Conservation (phyloP, 164 flowering plant genomes). For the Buxus sempervirens region DNA sequence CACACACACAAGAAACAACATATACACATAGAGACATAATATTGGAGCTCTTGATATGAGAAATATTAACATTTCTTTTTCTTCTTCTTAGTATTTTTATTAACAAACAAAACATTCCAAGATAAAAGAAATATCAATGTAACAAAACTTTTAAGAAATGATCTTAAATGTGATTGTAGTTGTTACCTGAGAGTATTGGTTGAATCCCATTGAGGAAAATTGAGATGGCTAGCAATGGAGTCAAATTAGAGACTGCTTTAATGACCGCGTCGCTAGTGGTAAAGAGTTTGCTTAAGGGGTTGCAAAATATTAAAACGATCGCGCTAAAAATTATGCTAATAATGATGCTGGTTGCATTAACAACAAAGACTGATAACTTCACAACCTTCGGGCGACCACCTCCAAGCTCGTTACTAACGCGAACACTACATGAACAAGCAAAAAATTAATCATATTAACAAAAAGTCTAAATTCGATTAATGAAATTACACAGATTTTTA, state of each 20-base stretch:
- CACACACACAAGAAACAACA: too few species aligned
- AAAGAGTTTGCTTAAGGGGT: constrained; percentile 46
- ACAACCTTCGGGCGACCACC: constrained; percentile 56
- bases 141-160: not conserved
- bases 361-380: constrained; percentile 59
- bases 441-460: not conserved
- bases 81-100: too few species aligned
- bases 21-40: too few species aligned
- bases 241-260: constrained; percentile 42
- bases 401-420: constrained; percentile 83
- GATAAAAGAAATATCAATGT: too few species aligned
- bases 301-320: constrained; percentile 37
- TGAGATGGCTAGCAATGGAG: constrained; percentile 65
- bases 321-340: constrained; percentile 51
- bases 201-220: constrained; percentile 68
- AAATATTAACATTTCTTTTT: too few species aligned
- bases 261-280: constrained; percentile 46
- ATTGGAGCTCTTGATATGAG: too few species aligned
- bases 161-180: not conserved
- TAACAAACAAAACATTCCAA: too few species aligned
- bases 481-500: too few species aligned
- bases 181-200: constrained; percentile 68
- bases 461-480: too few species aligned
- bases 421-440: constrained; percentile 35
- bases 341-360: constrained; percentile 43